Conservation (phyloP, 1,284 basidiomycete genomes). For the Fomitiporia mediterranea region DNA sequence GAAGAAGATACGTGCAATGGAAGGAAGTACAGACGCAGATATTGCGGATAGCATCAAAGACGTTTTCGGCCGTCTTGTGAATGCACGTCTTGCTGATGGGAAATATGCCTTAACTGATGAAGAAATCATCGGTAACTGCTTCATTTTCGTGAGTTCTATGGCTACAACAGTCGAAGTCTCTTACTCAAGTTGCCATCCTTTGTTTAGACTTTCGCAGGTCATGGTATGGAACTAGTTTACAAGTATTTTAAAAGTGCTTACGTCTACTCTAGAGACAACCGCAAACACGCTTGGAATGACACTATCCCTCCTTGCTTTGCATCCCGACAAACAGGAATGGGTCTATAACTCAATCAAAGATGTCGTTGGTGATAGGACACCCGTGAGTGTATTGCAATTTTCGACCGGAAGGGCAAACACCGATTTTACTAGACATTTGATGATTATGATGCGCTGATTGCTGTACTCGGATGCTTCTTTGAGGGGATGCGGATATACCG, state of each 20-base stretch:
- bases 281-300: conserved; percentile 21
- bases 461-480: conserved; percentile 20
- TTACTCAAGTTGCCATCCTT: background rate
- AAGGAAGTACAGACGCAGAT: background rate
- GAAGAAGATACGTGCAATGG: conserved; percentile 5
- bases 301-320: conserved; percentile 19
- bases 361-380: conserved; percentile 11
- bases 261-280: conserved; percentile 19
- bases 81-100: conserved; percentile 16
- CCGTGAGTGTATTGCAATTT: conserved; percentile 11
- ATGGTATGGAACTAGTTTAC: conserved; percentile 11
- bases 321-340: conserved; percentile 23
- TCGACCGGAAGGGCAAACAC: too few species aligned
- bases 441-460: conserved; percentile 18
- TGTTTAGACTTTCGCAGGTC: conserved; percentile 22
- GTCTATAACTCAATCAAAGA: conserved; percentile 18
- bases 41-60: conserved; percentile 15
- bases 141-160: conserved; percentile 16
- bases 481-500: conserved; percentile 20
- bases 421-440: background rate
- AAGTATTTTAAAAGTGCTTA: background rate
- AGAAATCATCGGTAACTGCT: conserved; percentile 23
- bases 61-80: conserved; percentile 19
- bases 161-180: background rate
- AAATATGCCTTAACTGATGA: conserved; percentile 15